These are phyloP conservation scores for Coemansia sp. DNA, from an alignment of 192 early-diverging fungal species.

Conservation along the genomic window DNA sequence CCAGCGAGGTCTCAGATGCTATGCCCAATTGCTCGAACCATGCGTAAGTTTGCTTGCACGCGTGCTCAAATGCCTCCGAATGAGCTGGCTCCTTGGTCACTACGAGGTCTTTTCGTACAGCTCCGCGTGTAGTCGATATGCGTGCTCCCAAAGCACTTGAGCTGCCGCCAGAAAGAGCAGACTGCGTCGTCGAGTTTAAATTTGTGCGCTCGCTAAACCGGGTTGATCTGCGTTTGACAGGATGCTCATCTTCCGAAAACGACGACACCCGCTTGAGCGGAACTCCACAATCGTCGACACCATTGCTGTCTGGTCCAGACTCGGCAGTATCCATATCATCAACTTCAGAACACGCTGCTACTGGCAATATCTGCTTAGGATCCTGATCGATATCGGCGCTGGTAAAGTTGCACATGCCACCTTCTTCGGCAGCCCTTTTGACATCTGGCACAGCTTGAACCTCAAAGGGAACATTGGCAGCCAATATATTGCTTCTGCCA, in stretches of 20 bases:
- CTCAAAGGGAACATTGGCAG: neutral
- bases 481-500: neutral
- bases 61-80: constrained; percentile 16
- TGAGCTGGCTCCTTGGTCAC: constrained; percentile 7
- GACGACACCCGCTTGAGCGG: constrained; percentile 25
- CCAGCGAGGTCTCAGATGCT: no score
- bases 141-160: neutral
- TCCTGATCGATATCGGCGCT: no score
- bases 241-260: constrained; percentile 45
- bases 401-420: no score
- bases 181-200: neutral
- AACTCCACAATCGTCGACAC: neutral
- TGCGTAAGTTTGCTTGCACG: neutral
- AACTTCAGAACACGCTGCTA: no score
- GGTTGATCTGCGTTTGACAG: constrained; percentile 43
- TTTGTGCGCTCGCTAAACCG: constrained; percentile 40
- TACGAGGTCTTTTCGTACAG: neutral
- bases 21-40: constrained; percentile 6
- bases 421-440: neutral
- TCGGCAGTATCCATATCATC: neutral
- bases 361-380: no score
- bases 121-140: constrained; percentile 3
- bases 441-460: neutral
- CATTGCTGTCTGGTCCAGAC: neutral
- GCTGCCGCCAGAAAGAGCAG: neutral